Evolutionary conservation across 2,329 filamentous ascomycete species (phyloP).

Genomic region (Phialophora macrospora): DNA sequence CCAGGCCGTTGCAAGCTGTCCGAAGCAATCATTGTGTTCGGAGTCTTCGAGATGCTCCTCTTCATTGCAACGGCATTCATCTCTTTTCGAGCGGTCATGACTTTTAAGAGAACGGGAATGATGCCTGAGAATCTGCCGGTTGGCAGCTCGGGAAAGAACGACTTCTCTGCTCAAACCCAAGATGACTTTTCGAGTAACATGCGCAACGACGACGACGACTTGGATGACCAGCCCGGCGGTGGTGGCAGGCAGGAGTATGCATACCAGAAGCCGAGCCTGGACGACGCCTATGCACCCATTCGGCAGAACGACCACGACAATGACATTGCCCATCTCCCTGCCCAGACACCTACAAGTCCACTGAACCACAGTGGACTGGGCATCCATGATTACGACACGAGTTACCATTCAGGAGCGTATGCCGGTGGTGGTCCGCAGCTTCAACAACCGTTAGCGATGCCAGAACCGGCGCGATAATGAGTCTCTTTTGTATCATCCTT

Average conservation of each 20-base stretch:
- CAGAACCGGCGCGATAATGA: constrained; percentile 24
- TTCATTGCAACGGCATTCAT: constrained; percentile 60
- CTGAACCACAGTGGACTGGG: constrained; percentile 43
- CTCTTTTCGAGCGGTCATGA: constrained; percentile 60
- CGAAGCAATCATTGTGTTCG: constrained; percentile 61
- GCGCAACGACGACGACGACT: constrained; percentile 48
- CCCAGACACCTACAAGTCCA: constrained; percentile 40
- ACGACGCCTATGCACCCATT: constrained; percentile 58
- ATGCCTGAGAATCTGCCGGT: constrained; percentile 53
- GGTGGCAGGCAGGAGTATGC: constrained; percentile 47
- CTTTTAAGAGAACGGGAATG: constrained; percentile 62
- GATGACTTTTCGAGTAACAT: constrained; percentile 55
- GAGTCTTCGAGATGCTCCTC: constrained; percentile 63
- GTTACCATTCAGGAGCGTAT: constrained; percentile 48
- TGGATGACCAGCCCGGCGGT: constrained; percentile 45
- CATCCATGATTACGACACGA: constrained; percentile 50
- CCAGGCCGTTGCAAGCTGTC: constrained; percentile 62
- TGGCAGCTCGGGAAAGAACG: constrained; percentile 43
- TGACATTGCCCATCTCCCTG: constrained; percentile 44
- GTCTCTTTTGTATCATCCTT: constrained; percentile 35
- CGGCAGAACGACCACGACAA: constrained; percentile 52
- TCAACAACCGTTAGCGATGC: constrained; percentile 6
- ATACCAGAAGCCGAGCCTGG: constrained; percentile 55
- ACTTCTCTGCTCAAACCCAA: constrained; percentile 56
- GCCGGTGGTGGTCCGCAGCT: constrained; percentile 27